A percentile compares a stretch with the other conserved stretches of the same genome.
phyloP scores from a whole-genome alignment of 2,329 filamentous ascomycete genomes.

The Arthroderma sp. region DNA sequence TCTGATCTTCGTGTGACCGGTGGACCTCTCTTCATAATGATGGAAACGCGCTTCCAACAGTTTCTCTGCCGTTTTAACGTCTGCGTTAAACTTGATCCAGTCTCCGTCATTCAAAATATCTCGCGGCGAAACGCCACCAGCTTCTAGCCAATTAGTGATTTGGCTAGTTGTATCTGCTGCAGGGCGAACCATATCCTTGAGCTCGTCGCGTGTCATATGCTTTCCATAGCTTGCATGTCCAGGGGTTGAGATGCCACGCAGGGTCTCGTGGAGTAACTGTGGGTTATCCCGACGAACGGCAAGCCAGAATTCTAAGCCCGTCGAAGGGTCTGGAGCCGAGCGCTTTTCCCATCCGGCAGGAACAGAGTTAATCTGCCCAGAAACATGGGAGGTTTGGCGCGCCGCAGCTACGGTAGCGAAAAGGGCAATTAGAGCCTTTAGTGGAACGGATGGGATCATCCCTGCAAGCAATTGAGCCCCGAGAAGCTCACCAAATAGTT shows the following conservation, averaged over 20 bases:
- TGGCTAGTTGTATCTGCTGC: constrained; percentile 33
- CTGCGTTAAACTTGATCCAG: constrained; percentile 45
- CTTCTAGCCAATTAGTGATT: constrained; percentile 44
- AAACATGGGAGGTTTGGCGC: constrained; percentile 1
- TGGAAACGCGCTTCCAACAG: constrained; percentile 7
- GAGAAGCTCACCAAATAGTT: too few species aligned
- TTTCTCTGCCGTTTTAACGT: constrained; percentile 5
- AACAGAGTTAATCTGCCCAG: constrained; percentile 19
- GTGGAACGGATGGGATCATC: too few species aligned
- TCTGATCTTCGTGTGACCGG: constrained; percentile 35
- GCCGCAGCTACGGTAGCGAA: not conserved
- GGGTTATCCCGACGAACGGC: constrained; percentile 38
- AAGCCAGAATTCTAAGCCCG: constrained; percentile 36
- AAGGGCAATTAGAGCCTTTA: not conserved
- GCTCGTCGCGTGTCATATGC: constrained; percentile 48
- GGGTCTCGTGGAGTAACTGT: constrained; percentile 42
- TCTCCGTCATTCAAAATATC: constrained; percentile 42
- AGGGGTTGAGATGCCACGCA: constrained; percentile 50
- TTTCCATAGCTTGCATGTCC: constrained; percentile 46
- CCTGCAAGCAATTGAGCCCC: too few species aligned
- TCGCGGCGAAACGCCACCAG: constrained; percentile 34
- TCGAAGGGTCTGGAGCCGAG: constrained; percentile 20
- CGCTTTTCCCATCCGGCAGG: constrained; percentile 23
- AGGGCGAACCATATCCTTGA: constrained; percentile 44
- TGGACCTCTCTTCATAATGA: constrained; percentile 2